Evolutionary conservation across 2,329 filamentous ascomycete species (phyloP), one percentile per base, ranked within the genome.

Genomic region (Colletotrichum scovillei): DNA sequence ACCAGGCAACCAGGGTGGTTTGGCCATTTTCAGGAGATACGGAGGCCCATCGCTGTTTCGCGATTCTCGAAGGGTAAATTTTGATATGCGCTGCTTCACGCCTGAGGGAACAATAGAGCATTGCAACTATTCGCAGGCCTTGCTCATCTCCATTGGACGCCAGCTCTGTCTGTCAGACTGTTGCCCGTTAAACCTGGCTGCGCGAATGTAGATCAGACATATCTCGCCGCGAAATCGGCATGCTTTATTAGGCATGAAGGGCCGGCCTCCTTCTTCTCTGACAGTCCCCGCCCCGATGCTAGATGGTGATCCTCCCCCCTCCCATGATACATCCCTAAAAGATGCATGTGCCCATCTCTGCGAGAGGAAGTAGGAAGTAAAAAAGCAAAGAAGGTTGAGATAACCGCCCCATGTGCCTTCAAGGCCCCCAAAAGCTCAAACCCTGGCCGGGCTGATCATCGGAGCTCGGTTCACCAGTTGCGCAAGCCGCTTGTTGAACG

Each of bases 321-420:
- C 35, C 35, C 69, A 35, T 35, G 32, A 35, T 35, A 35, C 32
- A 35, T 32, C 28, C 42, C 60, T n/a, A 35, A 59, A 1, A 42
- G 53, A 16, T 53, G 69, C 65, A 32, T 30, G 24, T 24, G 19
- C n/a, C 46, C 49, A 70, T 64, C 55, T 73, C 32, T 46, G 19
- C 26, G 14, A 57, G 55, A 46, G 42, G 28, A 28, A 55, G 24
- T n/a, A 56, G 30, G 30, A 32, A 9, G 30, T 32, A 4, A 32
- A 70, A 65, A 73, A 42, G 55, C 35, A 69, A 62, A 8, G 42
- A 65, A 35, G 24, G 32, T 64, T 60, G 35, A 73, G 70, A 60
- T 64, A 73, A 55, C 63, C 69, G 67, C n/a, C 46, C 52, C 53
- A 63, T 53, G 53, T 59, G 52, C 6, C 14, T 49, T 16, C 59